Base-by-base conservation (phyloP, 371 early-diverging fungal species). In the Apophysomyces elegans region DNA sequence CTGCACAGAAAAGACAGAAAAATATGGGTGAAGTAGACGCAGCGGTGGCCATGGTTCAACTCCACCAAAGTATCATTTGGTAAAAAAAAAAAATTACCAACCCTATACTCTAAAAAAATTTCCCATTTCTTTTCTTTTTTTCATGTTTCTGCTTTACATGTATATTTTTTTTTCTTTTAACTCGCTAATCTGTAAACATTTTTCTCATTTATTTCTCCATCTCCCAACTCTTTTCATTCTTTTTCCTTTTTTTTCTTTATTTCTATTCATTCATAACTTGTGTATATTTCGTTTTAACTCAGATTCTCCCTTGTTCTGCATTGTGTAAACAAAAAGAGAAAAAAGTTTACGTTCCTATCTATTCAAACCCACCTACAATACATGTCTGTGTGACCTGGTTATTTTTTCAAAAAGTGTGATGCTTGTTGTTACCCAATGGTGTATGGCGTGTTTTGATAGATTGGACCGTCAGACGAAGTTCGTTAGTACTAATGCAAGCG, bases 1-100 rank as follows among this genome's bases (percentile, higher is more conserved):
- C 60, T 7, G 26, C 58, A 12, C 61, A 59, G 37, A 63, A 37
- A 37, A 35, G 43, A 54, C 70, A 65, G 39, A 46, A 61, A 18
- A 62, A 46, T 6, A 60, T 32, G 5, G 63, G 60, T n/a, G 76
- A 78, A 60, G 72, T 70, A 4, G 69, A 75, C 54, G 79, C 79
- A 50, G 79, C 70, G 9, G 69, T 64, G 8, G 75, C 79, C 12
- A 79, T 79, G 79, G 74, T 79, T 63, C 76, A 79, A 56, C 59
- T 79, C 5, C 54, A 50, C 54, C 54, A 50, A 32, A 50, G 54
- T 21, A 50, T 50, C 21, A 3, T 50, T 50, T 50, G 54, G 54
- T 50, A 50, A 50, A n/a, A 50, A n/a, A 50, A 50, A 4, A 18
- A 14, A 46, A 18, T 0, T 18, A 18, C 41, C 8, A 8, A 41